These are phyloP conservation scores for Erysimum pusillum DNA, from an alignment of 441 rosid genomes.

Conservation along the genomic window DNA sequence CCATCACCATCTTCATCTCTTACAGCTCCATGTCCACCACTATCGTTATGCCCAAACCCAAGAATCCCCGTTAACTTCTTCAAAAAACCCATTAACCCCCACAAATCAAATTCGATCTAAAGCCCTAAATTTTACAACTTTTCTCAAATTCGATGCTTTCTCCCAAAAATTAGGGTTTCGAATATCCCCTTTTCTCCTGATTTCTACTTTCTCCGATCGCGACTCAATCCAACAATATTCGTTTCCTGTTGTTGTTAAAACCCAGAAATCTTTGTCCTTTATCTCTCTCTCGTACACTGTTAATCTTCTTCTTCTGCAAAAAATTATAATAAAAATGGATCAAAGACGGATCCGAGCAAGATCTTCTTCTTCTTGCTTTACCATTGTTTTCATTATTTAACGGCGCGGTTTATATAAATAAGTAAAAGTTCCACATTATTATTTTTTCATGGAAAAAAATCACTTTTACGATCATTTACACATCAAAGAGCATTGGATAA, in stretches of 20 bases:
- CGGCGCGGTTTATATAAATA: background rate
- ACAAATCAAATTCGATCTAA: constrained; percentile 28
- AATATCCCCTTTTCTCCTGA: constrained; percentile 37
- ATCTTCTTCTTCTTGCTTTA: constrained; percentile 19
- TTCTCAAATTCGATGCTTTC: background rate
- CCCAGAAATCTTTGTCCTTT: background rate
- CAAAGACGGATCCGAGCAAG: constrained; percentile 17
- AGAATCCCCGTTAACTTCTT: constrained; percentile 81
- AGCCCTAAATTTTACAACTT: background rate
- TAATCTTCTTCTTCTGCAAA: background rate
- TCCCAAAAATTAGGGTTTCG: constrained; percentile 38
- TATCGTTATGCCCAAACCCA: constrained; percentile 71
- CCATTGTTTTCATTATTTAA: background rate
- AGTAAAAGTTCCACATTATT: background rate
- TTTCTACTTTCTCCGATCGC: constrained; percentile 30
- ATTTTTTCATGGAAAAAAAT: background rate
- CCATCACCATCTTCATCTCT: constrained; percentile 51
- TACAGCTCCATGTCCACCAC: constrained; percentile 50
- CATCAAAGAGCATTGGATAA: background rate
- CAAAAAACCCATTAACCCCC: constrained; percentile 67
- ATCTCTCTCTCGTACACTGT: background rate
- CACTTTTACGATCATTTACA: background rate
- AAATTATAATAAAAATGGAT: background rate
- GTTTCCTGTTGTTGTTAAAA: background rate
- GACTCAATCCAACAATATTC: constrained; percentile 19